These are phyloP conservation scores for Diaporthe sp. DNA, from an alignment of 2,329 filamentous ascomycete species.

Conservation along the genomic window DNA sequence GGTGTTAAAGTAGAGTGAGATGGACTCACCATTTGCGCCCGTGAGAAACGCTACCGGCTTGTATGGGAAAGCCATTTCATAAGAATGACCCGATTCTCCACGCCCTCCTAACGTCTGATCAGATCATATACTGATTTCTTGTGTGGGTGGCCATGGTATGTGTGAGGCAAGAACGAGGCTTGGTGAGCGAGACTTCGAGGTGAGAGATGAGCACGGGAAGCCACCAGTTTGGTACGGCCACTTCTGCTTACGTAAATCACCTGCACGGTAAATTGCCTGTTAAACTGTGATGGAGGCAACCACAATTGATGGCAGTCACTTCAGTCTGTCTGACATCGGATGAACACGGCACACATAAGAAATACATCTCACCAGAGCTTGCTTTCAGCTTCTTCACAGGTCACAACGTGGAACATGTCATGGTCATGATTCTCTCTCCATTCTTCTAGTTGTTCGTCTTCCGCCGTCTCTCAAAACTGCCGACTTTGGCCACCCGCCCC, in stretches of 20 bases:
- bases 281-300: background rate
- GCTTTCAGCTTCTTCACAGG: background rate
- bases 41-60: slow-evolving; percentile 68
- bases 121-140: background rate
- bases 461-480: background rate
- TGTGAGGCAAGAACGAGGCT: background rate
- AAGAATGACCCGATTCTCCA: background rate
- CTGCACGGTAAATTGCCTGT: background rate
- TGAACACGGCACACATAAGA: background rate
- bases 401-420: background rate
- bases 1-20: background rate
- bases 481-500: background rate
- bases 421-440: background rate
- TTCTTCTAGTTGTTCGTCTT: slow-evolving; percentile 1
- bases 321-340: background rate
- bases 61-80: slow-evolving; percentile 60
- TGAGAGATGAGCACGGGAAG: background rate
- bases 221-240: background rate
- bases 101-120: background rate
- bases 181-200: background rate
- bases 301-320: background rate
- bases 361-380: background rate
- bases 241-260: slow-evolving; percentile 25
- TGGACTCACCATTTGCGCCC: slow-evolving; percentile 68
- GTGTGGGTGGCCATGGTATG: background rate